These are phyloP conservation scores for Cutaneotrichosporon cavernicola DNA, from an alignment of 1,284 basidiomycete species.

Conservation along the genomic window DNA sequence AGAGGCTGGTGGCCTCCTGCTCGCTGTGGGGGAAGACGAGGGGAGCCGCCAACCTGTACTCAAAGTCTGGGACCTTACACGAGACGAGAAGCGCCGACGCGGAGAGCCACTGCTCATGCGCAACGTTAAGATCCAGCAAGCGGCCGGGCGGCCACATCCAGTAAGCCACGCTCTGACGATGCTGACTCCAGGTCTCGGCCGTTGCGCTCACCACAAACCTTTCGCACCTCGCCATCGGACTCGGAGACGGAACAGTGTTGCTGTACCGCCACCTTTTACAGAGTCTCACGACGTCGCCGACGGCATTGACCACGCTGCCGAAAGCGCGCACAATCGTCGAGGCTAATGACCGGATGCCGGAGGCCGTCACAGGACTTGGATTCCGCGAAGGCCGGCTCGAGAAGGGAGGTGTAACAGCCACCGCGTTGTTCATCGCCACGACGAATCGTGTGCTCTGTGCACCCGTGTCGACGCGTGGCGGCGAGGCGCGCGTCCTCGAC, in stretches of 20 bases:
- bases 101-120: constrained; percentile 66
- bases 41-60: constrained; percentile 69
- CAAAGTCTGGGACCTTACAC: constrained; percentile 84
- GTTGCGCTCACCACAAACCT: constrained; percentile 77
- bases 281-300: constrained; percentile 64
- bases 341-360: constrained; percentile 59
- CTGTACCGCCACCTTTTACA: constrained; percentile 88
- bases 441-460: constrained; percentile 71
- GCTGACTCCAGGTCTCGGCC: constrained; percentile 64
- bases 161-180: constrained; percentile 54
- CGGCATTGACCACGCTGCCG: constrained; percentile 66
- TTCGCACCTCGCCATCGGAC: constrained; percentile 81
- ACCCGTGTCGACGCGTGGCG: constrained; percentile 67
- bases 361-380: constrained; percentile 88
- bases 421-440: constrained; percentile 79
- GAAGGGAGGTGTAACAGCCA: constrained; percentile 35
- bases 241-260: constrained; percentile 91
- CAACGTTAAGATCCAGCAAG: constrained; percentile 72
- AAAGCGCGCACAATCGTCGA: constrained; percentile 79
- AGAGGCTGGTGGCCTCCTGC: constrained; percentile 71
- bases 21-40: constrained; percentile 85
- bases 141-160: constrained; percentile 71
- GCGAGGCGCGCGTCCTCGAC: constrained; percentile 68
- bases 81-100: constrained; percentile 69
- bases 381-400: constrained; percentile 62